Base-by-base conservation (phyloP, 2,329 filamentous ascomycete species). In the Colletotrichum sp. region DNA sequence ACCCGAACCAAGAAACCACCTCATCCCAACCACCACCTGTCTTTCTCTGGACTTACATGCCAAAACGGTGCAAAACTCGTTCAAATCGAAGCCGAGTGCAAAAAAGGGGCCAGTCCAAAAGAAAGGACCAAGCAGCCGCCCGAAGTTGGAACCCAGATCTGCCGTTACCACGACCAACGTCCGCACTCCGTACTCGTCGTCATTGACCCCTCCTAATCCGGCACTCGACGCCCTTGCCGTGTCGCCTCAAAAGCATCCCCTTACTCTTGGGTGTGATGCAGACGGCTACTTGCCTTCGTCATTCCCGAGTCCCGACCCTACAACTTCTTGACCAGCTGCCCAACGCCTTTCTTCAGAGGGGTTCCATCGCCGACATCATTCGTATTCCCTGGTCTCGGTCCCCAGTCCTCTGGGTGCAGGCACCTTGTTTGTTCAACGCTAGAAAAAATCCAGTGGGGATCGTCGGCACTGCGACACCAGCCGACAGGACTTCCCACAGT, bases 321-420 rank as follows among this genome's bases (percentile, higher is more conserved):
- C 34, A 34, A 16, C 30, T 44, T 13, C 59, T 63, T 21, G 26
- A 32, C 28, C 68, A 21, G n/a, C 16, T 55, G 32, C 55, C 18
- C 59, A 66, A 36, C 52, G 36, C 52, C 57, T 52, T 66, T 75
- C 57, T 44, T 72, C 59, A 55, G n/a, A 36, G 55, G 36, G 62
- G 57, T 72, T 72, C 72, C 72, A 73, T 77, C 62, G 44, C 74
- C 69, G 65, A 74, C 74, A 75, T 77, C 74, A 77, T 77, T 77
- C 76, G 76, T 77, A 77, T 77, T 76, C 64, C 76, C 76, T 69
- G 68, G 73, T 64, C 70, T 49, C 63, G 39, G 62, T 68, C 65
- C 60, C 74, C 74, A 55, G 71, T 59, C 32, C 57, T 44, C 65
- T 73, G 64, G 64, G 59, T 68, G 64, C 74, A 55, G 71, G 65